Percentiles rank a stretch among this genome's conserved stretches.
phyloP scores from a whole-genome alignment of 2,329 filamentous ascomycete genomes.

The Cladophialophora carrionii region DNA sequence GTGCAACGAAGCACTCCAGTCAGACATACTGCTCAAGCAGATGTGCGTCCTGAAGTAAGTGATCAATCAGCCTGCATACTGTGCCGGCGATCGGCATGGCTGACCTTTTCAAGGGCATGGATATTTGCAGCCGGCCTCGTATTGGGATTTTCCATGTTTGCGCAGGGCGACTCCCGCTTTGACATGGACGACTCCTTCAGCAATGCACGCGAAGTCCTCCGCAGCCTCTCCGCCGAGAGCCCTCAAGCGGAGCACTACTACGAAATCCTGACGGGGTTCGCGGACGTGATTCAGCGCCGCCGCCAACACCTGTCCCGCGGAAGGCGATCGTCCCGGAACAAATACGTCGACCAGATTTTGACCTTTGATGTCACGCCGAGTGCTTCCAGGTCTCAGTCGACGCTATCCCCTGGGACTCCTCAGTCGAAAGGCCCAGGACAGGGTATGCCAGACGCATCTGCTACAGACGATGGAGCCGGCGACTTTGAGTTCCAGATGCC shows the following conservation, averaged over 20 bases:
- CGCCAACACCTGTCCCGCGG: constrained; percentile 43
- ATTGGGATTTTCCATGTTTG: constrained; percentile 61
- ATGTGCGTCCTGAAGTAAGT: constrained; percentile 64
- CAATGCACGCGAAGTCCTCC: constrained; percentile 56
- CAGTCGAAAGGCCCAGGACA: neutral
- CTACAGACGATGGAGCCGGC: constrained; percentile 4
- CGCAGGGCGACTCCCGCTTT: constrained; percentile 51
- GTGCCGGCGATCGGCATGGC: neutral
- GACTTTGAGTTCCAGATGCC: constrained; percentile 17
- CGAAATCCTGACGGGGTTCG: constrained; percentile 57
- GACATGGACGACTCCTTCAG: constrained; percentile 56
- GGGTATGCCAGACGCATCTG: neutral
- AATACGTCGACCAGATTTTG: constrained; percentile 46
- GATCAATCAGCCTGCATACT: neutral
- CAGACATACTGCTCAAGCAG: constrained; percentile 54
- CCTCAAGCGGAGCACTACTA: constrained; percentile 62
- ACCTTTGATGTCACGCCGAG: constrained; percentile 38
- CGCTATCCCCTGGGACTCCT: constrained; percentile 12
- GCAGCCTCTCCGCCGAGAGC: constrained; percentile 53
- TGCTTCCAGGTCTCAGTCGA: constrained; percentile 15
- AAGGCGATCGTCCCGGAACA: constrained; percentile 38
- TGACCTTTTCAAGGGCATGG: constrained; percentile 48
- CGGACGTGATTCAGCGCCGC: constrained; percentile 52
- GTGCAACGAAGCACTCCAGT: constrained; percentile 54
- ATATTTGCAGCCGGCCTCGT: constrained; percentile 62